Percentiles rank a stretch among this genome's conserved stretches.
Evolutionary conservation across 805 yeast species (phyloP).

Genomic region (Candida vaughaniae): DNA sequence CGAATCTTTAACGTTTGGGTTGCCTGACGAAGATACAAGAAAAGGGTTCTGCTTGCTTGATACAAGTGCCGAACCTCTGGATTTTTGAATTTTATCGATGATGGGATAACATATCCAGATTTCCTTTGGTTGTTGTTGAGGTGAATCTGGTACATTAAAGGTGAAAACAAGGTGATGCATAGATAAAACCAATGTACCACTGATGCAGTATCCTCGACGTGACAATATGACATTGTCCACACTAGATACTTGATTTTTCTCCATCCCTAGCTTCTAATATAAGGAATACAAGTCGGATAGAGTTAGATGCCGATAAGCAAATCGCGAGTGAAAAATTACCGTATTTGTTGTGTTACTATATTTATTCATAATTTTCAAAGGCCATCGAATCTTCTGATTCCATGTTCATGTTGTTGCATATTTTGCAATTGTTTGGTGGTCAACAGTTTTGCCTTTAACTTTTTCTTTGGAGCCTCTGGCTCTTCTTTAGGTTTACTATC

Average conservation of each 20-base stretch:
- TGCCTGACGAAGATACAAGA: background rate
- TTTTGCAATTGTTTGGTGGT: conserved; percentile 48
- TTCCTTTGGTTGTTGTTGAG: conserved; percentile 39
- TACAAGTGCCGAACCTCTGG: conserved; percentile 52
- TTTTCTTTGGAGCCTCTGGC: conserved; percentile 21
- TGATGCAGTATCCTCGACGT: conserved; percentile 36
- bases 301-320: too few relatives aligned
- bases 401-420: conserved; percentile 56
- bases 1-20: conserved; percentile 5
- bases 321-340: too few relatives aligned
- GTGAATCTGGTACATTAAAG: conserved; percentile 22
- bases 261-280: too few relatives aligned
- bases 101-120: conserved; percentile 93
- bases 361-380: too few relatives aligned
- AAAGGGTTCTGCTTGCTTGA: conserved; percentile 13
- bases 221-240: conserved; percentile 39
- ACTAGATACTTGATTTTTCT: conserved; percentile 21
- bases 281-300: too few relatives aligned
- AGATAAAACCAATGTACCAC: conserved; percentile 38
- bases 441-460: conserved; percentile 31
- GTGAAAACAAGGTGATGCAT: conserved; percentile 40
- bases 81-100: conserved; percentile 57
- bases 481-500: background rate
- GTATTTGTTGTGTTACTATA: too few relatives aligned
- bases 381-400: conserved; percentile 64